Evolutionary conservation across 2,329 filamentous ascomycete species (phyloP), one percentile per base, ranked within the genome.

Genomic region (Elsinoe arachidis): DNA sequence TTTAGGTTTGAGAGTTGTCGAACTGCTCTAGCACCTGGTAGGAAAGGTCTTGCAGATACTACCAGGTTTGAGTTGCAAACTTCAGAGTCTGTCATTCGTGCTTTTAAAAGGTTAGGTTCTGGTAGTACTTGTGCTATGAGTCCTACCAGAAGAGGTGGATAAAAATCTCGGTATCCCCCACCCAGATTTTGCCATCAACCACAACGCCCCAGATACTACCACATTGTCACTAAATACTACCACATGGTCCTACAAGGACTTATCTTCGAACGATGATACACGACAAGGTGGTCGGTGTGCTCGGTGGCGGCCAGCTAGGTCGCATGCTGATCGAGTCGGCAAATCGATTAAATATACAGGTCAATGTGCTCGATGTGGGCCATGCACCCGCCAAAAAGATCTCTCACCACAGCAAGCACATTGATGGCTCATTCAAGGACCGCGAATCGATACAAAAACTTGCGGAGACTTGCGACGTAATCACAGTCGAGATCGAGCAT

Each of bases 401-500:
- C 67, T 90, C 87, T 72, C 81, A 83, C 63, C 87, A 87, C 69
- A 74, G 78, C 63, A 77, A 79, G 62, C 90, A 96, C 69, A 82
- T 96, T 58, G 80, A 84, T 15, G 92, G 91, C 58, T 95, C 90
- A 0, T 96, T 96, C 79, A 91, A 90, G 69, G 87, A 96, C 63
- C 77, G 85, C 0, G 81, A 82, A 34, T 86, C 88, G 62, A 90
- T 97, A 62, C 82, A 84, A 43, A 79, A 89, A 69, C 78, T 97
- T n/a, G 90, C 92, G 1, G 74, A 80, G 38, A 74, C 78, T 34
- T 90, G 85, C 65, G 88, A 95, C 69, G 82, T 95, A 14, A 77
- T 96, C 60, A 96, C 90, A 0, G 88, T 95, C 12, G 92, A 97
- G 73, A 96, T 96, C 62, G 92, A 97, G 76, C 92, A 96, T 73